phyloP scores from a whole-genome alignment of 805 yeast genomes.

The Candida sanyiensis region DNA sequence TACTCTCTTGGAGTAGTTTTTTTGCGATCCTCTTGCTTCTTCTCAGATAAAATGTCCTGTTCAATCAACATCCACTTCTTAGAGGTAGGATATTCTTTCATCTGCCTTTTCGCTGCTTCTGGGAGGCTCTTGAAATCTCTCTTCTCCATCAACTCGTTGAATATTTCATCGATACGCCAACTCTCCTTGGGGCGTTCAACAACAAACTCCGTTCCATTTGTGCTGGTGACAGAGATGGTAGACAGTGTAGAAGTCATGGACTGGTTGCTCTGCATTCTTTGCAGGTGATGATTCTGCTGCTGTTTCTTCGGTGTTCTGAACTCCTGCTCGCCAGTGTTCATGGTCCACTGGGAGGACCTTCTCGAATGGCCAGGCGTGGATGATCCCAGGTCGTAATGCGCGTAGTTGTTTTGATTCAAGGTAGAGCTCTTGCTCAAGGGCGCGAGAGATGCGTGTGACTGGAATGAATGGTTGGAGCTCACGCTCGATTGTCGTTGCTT shows the following conservation, averaged over 20 bases:
- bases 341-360: constrained; percentile 24
- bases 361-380: constrained; percentile 25
- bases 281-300: constrained; percentile 17
- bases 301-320: constrained; percentile 19
- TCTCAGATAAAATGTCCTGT: constrained; percentile 79
- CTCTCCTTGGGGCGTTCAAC: constrained; percentile 66
- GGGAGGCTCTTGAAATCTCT: constrained; percentile 74
- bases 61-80: constrained; percentile 90
- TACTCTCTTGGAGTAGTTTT: constrained; percentile 59
- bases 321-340: constrained; percentile 13
- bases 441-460: constrained; percentile 23
- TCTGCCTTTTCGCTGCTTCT: constrained; percentile 65
- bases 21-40: constrained; percentile 45
- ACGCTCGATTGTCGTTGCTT: constrained; percentile 22
- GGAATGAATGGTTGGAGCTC: constrained; percentile 21
- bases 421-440: constrained; percentile 25
- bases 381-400: constrained; percentile 19
- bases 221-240: constrained; percentile 8
- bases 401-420: constrained; percentile 19
- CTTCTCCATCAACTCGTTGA: constrained; percentile 72
- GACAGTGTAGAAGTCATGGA: constrained; percentile 10
- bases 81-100: constrained; percentile 66
- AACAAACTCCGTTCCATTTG: constrained; percentile 14
- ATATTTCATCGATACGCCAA: constrained; percentile 64
- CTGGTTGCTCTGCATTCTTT: constrained; percentile 22